Base-by-base conservation (phyloP, 2,329 filamentous ascomycete genomes). In the Aspergillus pseudotamarii region DNA sequence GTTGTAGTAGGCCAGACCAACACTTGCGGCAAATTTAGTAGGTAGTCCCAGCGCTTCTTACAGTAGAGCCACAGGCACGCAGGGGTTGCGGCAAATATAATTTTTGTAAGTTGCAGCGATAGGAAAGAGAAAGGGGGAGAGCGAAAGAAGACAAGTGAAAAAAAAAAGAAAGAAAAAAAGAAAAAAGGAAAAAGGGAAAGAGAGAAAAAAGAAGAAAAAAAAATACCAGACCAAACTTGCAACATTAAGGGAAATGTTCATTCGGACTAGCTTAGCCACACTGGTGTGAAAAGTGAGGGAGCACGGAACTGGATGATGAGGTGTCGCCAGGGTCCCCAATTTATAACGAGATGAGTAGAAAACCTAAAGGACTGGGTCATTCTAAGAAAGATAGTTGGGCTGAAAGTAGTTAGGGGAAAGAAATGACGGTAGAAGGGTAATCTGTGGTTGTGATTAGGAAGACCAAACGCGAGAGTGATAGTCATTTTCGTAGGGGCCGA, bases 21-120 rank as follows among this genome's bases (percentile, higher is more conserved):
- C 51, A 38, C n/a, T 36, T 55, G 61, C 43, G 45, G 60, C 48
- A 55, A 62, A 46, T 50, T 53, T 34, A 57, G 53, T 41, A 41
- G 53, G 56, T 41, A 51, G 50, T 30, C 53, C 36, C 38, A 19
- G 55, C 48, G 48, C 60, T 54, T 62, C 54, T 51, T 51, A 36
- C 36, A 45, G 38, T 32, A 34, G 23, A 55, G 21, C 51, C 30
- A 14, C 51, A 55, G 11, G 23, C 45, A 21, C 32, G 41, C 16
- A 23, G 51, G 51, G 32, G 32, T 41, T 12, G 32, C 51, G 32
- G 51, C 32, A 16, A 26, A 23, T 32, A 12, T 55, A n/a, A 16
- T n/a, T 55, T 38, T 11, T 26, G 11, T 38, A 21, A 38, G 51
- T n/a, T 26, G 36, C 14, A 55, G n/a, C 30, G 51, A 23, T 36